These are phyloP conservation scores for Venustampulla echinocandica DNA, from an alignment of 495 filamentous ascomycete species.

Conservation along the genomic window DNA sequence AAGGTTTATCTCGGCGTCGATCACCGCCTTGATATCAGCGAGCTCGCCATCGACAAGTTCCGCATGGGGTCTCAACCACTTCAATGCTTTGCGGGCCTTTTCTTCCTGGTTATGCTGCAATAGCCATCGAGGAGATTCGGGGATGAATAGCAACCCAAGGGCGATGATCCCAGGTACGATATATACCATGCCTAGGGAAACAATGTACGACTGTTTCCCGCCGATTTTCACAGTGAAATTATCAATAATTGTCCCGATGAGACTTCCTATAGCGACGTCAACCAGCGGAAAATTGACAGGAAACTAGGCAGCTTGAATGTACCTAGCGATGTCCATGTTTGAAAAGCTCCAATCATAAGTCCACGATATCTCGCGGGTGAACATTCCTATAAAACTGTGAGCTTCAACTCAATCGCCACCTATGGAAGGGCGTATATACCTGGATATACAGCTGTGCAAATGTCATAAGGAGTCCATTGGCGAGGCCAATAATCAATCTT, in stretches of 20 bases:
- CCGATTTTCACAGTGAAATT: conserved; percentile 43
- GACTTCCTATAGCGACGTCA: conserved; percentile 31
- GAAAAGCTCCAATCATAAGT: conserved; percentile 22
- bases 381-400: conserved; percentile 19
- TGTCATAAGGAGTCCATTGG: conserved; percentile 51
- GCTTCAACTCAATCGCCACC: background rate
- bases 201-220: conserved; percentile 42
- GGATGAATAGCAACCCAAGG: conserved; percentile 48
- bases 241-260: conserved; percentile 55
- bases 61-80: conserved; percentile 35
- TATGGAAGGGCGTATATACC: conserved; percentile 1
- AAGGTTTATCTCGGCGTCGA: conserved; percentile 40
- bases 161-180: conserved; percentile 45
- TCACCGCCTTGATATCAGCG: conserved; percentile 42
- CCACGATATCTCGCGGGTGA: conserved; percentile 22
- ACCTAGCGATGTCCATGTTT: conserved; percentile 18
- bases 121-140: conserved; percentile 56
- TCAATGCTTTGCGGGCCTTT: conserved; percentile 37
- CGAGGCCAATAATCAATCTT: conserved; percentile 46
- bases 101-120: conserved; percentile 38
- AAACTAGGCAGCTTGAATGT: conserved; percentile 27
- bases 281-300: conserved; percentile 26
- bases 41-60: conserved; percentile 39
- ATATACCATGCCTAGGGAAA: conserved; percentile 51
- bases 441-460: conserved; percentile 52